phyloP scores from a whole-genome alignment of 1,139 yeast genomes.

The Saccharomyces hybrid region DNA sequence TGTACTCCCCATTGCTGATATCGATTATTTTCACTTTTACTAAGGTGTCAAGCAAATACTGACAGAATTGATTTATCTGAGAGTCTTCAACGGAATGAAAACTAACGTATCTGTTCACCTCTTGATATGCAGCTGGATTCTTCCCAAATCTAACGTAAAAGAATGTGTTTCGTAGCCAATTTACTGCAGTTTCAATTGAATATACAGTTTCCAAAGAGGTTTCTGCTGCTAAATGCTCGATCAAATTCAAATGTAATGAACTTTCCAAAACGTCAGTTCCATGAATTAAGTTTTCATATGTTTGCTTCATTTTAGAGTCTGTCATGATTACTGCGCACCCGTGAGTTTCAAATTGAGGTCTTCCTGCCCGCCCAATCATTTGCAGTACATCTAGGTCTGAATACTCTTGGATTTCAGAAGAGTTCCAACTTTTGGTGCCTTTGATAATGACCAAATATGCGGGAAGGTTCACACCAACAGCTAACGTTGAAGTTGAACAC shows the following conservation, averaged over 20 bases:
- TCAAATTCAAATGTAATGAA: constrained; percentile 38
- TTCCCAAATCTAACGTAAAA: constrained; percentile 40
- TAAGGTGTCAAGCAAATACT: constrained; percentile 30
- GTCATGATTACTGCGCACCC: constrained; percentile 54
- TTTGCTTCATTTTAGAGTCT: constrained; percentile 31
- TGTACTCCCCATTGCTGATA: constrained; percentile 12
- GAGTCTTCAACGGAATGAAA: constrained; percentile 21
- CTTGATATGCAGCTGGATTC: constrained; percentile 37
- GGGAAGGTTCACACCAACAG: constrained; percentile 96
- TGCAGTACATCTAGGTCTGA: constrained; percentile 43
- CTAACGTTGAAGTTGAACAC: constrained; percentile 54
- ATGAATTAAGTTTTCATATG: constrained; percentile 39
- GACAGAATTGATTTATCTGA: constrained; percentile 32
- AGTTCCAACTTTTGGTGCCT: constrained; percentile 55
- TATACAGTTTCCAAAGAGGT: constrained; percentile 39
- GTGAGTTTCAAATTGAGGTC: constrained; percentile 48
- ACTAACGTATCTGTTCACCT: constrained; percentile 17
- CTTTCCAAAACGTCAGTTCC: constrained; percentile 46
- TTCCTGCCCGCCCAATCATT: constrained; percentile 53
- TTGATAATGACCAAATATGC: constrained; percentile 90
- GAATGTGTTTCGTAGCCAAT: constrained; percentile 48
- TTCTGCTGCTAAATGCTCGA: constrained; percentile 46
- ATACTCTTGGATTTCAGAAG: constrained; percentile 34
- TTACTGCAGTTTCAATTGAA: constrained; percentile 37
- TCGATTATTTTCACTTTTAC: constrained; percentile 30